Conservation (phyloP, 2,329 filamentous ascomycete species). For the Domatiomyces globalis region DNA sequence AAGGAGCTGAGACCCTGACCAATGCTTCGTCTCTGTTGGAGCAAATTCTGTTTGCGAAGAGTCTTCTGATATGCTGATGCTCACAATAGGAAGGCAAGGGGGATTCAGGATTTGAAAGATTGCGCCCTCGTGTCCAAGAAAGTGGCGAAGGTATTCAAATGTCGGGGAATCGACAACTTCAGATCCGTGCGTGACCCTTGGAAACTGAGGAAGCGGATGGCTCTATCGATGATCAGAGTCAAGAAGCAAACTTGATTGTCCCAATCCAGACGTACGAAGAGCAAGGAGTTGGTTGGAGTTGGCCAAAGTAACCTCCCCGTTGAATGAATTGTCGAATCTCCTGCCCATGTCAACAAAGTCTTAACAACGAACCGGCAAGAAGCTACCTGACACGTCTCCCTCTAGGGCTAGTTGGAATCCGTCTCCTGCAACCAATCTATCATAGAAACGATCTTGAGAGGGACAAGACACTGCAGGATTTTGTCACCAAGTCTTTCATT, state of each 20-base stretch:
- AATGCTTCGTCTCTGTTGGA: neutral
- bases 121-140: neutral
- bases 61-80: neutral
- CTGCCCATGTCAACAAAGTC: neutral
- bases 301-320: neutral
- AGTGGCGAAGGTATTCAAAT: neutral
- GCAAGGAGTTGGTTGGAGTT: neutral
- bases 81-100: slow-evolving; percentile 12
- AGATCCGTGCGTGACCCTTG: neutral
- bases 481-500: neutral
- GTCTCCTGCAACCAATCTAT: neutral
- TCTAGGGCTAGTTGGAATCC: too few relatives aligned
- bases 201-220: neutral
- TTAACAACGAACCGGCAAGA: neutral
- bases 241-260: neutral
- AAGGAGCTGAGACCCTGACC: neutral
- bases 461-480: neutral
- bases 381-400: neutral
- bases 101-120: slow-evolving; percentile 11
- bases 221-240: neutral
- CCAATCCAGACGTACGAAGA: neutral
- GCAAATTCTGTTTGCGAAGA: neutral
- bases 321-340: neutral
- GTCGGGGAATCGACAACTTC: neutral
- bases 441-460: neutral